Percentiles rank a stretch among this genome's conserved stretches.
Evolutionary conservation across 139 green algal species (phyloP).

Genomic region (Eudorina sp.): DNA sequence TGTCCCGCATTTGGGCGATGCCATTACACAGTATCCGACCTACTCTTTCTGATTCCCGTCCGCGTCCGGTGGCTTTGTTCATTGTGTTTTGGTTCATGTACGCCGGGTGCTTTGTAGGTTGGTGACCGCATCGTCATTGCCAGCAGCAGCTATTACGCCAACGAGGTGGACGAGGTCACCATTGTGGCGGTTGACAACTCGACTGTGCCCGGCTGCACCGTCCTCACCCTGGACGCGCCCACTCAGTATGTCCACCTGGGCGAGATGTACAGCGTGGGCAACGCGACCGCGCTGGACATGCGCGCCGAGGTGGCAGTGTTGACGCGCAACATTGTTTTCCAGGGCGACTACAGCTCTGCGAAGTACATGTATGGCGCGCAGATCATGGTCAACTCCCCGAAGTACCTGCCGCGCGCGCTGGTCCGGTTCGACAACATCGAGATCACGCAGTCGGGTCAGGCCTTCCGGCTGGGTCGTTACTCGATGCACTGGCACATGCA

Average conservation of each 20-base stretch:
- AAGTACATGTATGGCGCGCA: conserved; percentile 64
- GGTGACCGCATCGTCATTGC: conserved; percentile 74
- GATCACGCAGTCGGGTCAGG: conserved; percentile 62
- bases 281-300: conserved; percentile 65
- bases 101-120: too few relatives aligned
- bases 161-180: conserved; percentile 63
- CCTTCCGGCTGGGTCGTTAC: conserved; percentile 75
- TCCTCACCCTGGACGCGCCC: conserved; percentile 49
- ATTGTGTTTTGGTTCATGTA: too few relatives aligned
- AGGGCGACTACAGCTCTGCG: conserved; percentile 59
- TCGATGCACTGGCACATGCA: conserved; percentile 86
- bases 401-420: conserved; percentile 4
- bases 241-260: conserved; percentile 71
- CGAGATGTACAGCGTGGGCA: conserved; percentile 14
- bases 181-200: conserved; percentile 2
- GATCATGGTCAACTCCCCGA: conserved; percentile 59
- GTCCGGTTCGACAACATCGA: conserved; percentile 60
- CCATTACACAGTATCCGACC: too few relatives aligned
- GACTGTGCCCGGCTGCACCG: conserved; percentile 29
- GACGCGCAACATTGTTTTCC: conserved; percentile 61
- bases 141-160: conserved; percentile 58
- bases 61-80: too few relatives aligned
- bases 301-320: conserved; percentile 70
- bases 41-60: too few relatives aligned
- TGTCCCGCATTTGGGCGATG: too few relatives aligned